Base-by-base conservation (phyloP, 2,329 filamentous ascomycete genomes). In the Periconia sp. region DNA sequence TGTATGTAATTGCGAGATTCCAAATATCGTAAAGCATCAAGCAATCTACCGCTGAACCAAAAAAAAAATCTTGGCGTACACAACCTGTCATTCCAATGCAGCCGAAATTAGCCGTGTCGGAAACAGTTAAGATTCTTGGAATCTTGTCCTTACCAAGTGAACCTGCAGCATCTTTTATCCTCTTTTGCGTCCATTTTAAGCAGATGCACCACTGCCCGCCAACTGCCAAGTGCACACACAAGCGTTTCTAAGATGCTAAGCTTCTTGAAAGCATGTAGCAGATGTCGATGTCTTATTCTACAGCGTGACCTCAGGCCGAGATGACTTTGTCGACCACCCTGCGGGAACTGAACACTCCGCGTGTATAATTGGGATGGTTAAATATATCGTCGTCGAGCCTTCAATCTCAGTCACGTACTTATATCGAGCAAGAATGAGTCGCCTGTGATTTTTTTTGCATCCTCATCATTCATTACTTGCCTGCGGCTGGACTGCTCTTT, bases 401-500 rank as follows among this genome's bases (percentile, higher is more conserved):
- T 8, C 14, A 33, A 18, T 14, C 30, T 17, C 27, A 33, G 23
- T 3, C 44, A 11, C 14, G 13, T 35, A n/a, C 15, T 33, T 46
- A n/a, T 35, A 23, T 14, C 23, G 23, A 9, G 31, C 27, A 3
- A 18, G 11, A 20, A 31, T 17, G 19, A 27, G 41, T 49, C 31
- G 13, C 45, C 42, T 27, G 23, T 27, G 3, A 27, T 3, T 41
- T 31, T 19, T 30, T 46, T 30, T 11, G 30, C 37, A 15, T 33
- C 14, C 18, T 37, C 17, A 19, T 10, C 17, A 11, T 35, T 11
- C 27, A 8, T 49, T 56, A 19, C 11, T 14, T 52, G 53, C 47
- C 49, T 59, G 50, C 57, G 57, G 50, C 57, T 40, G 57, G 54
- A 33, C 52, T 54, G 57, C 47, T 55, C 52, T 19, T 53, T 55